These are phyloP conservation scores for Arabidopsis arenosa DNA, from an alignment of 345 rosid species.

Conservation along the genomic window DNA sequence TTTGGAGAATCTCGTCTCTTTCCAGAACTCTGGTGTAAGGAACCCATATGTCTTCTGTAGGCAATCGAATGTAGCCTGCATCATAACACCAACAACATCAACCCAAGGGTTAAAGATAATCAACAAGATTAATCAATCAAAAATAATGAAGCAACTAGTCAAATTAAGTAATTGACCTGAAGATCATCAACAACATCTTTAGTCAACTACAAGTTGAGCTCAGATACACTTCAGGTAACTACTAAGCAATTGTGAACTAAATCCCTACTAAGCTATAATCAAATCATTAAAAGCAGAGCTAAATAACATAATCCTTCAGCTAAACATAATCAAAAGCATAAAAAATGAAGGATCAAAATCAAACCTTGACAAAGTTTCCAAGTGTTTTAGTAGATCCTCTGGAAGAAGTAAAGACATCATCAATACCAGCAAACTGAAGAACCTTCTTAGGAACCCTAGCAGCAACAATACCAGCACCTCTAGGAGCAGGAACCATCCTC, in stretches of 20 bases:
- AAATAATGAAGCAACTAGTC: background rate
- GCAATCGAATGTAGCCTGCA: conserved; percentile 67
- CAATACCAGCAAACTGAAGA: conserved; percentile 77
- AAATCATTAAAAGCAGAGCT: background rate
- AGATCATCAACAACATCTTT: background rate
- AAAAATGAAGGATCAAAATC: background rate
- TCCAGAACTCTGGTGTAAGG: conserved; percentile 86
- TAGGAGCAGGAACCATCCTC: conserved; percentile 79
- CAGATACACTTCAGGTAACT: background rate
- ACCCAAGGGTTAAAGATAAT: background rate
- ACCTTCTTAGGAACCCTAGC: conserved; percentile 83
- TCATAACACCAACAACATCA: background rate
- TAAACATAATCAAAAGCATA: background rate
- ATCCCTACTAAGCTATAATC: background rate
- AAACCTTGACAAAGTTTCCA: conserved; percentile 77
- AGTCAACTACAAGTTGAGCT: background rate
- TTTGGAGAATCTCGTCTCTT: conserved; percentile 57
- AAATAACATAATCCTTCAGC: background rate
- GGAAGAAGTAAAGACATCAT: conserved; percentile 77
- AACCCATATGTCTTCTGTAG: conserved; percentile 75
- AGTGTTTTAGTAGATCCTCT: conserved; percentile 80
- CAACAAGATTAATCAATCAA: background rate
- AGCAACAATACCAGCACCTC: conserved; percentile 80
- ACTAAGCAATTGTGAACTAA: background rate
- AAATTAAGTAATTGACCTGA: background rate